phyloP scores from a whole-genome alignment of 2,329 filamentous ascomycete species.

The Cladosporium cucumerinum region DNA sequence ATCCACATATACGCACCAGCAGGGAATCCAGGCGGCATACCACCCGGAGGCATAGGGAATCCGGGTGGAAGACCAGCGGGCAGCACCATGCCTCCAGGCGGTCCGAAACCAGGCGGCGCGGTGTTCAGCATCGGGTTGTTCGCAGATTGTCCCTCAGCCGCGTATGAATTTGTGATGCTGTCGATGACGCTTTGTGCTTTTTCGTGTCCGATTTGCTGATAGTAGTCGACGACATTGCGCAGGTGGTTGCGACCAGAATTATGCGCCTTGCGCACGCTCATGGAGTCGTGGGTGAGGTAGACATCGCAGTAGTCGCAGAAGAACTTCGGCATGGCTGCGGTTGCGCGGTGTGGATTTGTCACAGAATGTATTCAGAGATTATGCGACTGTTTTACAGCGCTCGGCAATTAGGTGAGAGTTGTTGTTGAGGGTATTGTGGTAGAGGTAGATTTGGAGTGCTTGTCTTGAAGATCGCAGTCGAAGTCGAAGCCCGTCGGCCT shows the following conservation, averaged over 20 bases:
- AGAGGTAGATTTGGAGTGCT: not conserved
- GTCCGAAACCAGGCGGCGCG: slow-evolving; percentile 18
- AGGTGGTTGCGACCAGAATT: slow-evolving; percentile 95
- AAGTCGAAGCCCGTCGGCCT: not conserved
- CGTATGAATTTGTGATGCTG: slow-evolving; percentile 93
- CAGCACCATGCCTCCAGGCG: slow-evolving; percentile 47
- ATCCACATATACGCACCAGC: slow-evolving; percentile 2
- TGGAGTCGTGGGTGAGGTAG: slow-evolving; percentile 98
- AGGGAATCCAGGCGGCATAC: slow-evolving; percentile 16
- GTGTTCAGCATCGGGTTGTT: slow-evolving; percentile 73
- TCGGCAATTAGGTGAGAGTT: not conserved
- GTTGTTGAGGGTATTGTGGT: not conserved
- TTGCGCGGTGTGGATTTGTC: not conserved
- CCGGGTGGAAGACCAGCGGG: slow-evolving; percentile 32
- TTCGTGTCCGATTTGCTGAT: slow-evolving; percentile 98
- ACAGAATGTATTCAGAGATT: not conserved
- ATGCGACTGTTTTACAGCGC: slow-evolving; percentile 5
- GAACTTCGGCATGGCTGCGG: slow-evolving; percentile 34
- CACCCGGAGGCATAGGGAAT: slow-evolving; percentile 10
- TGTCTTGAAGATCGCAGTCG: not conserved
- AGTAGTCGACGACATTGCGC: slow-evolving; percentile 97
- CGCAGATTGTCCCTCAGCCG: slow-evolving; percentile 83
- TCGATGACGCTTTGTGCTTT: slow-evolving; percentile 98
- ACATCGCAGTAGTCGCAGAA: slow-evolving; percentile 96
- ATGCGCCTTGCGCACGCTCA: slow-evolving; percentile 98